Conservation (phyloP, 306 rosid species). For the Macrotyloma uniflorum region DNA sequence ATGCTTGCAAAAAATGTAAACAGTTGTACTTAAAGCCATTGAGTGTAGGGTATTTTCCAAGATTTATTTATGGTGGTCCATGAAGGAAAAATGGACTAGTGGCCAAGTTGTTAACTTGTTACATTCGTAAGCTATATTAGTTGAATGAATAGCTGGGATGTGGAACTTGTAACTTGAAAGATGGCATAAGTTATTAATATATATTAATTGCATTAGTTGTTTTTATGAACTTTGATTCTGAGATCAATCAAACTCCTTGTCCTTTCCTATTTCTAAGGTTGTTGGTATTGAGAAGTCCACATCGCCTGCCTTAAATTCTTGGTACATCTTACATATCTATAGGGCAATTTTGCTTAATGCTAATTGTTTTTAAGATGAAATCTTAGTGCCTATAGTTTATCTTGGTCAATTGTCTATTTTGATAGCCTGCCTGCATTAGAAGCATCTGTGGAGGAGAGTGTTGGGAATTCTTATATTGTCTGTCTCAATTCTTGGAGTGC, state of each 20-base stretch:
- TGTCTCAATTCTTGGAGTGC: too few species aligned
- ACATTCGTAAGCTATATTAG: not conserved
- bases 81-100: not conserved
- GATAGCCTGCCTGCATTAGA: too few species aligned
- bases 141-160: not conserved
- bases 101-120: not conserved
- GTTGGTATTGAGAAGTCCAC: too few species aligned
- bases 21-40: conserved; percentile 7
- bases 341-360: too few species aligned
- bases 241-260: not conserved
- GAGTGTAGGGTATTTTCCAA: not conserved
- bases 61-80: not conserved
- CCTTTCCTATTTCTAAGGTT: not conserved
- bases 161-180: not conserved
- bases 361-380: too few species aligned
- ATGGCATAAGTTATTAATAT: not conserved
- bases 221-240: not conserved
- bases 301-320: too few species aligned
- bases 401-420: too few species aligned
- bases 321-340: too few species aligned
- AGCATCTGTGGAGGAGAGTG: too few species aligned
- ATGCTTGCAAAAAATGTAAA: not conserved
- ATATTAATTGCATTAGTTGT: not conserved
- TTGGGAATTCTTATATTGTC: too few species aligned
- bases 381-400: too few species aligned